phyloP scores from a whole-genome alignment of 2,329 filamentous ascomycete genomes.

The Fusarium sp. region DNA sequence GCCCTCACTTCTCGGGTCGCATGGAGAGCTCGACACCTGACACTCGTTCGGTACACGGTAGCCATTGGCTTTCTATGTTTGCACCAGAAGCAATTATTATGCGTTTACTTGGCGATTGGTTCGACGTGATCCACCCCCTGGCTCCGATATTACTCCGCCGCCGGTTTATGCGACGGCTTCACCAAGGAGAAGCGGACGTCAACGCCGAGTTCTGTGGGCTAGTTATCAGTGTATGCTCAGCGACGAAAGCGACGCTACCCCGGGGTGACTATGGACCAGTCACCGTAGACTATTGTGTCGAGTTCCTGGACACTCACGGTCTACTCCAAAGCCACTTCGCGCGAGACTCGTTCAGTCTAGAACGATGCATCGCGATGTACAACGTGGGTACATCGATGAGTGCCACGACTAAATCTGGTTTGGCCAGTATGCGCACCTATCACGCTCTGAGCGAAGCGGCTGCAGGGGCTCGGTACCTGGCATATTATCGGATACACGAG shows the following conservation, averaged over 20 bases:
- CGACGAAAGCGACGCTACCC: constrained; percentile 53
- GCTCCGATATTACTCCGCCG: constrained; percentile 54
- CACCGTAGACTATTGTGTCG: constrained; percentile 50
- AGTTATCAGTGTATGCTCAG: constrained; percentile 55
- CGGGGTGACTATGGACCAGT: constrained; percentile 48
- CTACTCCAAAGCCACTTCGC: constrained; percentile 44
- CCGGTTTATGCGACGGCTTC: constrained; percentile 51
- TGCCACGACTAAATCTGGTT: constrained; percentile 22
- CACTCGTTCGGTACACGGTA: background rate
- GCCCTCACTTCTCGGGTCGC: constrained; percentile 4
- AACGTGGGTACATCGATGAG: constrained; percentile 51
- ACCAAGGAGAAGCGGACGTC: constrained; percentile 43
- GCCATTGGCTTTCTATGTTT: constrained; percentile 39
- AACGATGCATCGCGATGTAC: constrained; percentile 57
- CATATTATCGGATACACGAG: constrained; percentile 47
- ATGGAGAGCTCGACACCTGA: background rate
- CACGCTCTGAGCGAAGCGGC: constrained; percentile 48
- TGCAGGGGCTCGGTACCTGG: constrained; percentile 51
- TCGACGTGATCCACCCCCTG: constrained; percentile 55
- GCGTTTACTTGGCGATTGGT: constrained; percentile 54
- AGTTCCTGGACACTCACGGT: constrained; percentile 50
- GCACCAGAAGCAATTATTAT: constrained; percentile 31
- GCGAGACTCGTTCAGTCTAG: constrained; percentile 48
- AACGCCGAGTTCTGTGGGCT: constrained; percentile 53
- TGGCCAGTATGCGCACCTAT: constrained; percentile 42